Conservation (phyloP, 306 rosid species). For the Senna tora region DNA sequence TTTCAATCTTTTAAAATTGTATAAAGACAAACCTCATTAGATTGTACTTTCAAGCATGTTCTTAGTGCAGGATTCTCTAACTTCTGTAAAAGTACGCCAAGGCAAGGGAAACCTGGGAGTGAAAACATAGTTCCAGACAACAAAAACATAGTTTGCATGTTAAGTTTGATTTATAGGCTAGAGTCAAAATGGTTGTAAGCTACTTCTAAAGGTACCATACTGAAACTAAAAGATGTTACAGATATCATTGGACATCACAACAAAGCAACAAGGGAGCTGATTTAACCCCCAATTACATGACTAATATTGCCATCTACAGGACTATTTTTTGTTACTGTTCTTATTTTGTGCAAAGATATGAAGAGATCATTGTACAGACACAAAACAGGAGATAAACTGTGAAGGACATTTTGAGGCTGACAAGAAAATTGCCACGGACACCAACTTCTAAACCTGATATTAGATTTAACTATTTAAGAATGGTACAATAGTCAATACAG, state of each 20-base stretch:
- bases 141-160: constrained; percentile 18
- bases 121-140: constrained; percentile 32
- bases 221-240: constrained; percentile 25
- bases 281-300: constrained; percentile 5
- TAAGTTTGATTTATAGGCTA: constrained; percentile 31
- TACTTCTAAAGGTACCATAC: constrained; percentile 9
- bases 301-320: neutral
- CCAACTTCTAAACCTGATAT: constrained; percentile 21
- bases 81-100: constrained; percentile 94
- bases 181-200: constrained; percentile 23
- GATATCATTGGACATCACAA: constrained; percentile 8
- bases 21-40: constrained; percentile 73
- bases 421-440: constrained; percentile 13
- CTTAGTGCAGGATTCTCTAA: constrained; percentile 93
- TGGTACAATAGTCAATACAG: constrained; percentile 4
- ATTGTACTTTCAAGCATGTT: constrained; percentile 75
- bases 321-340: neutral
- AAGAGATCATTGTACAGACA: constrained; percentile 22
- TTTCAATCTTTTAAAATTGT: constrained; percentile 27
- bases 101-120: constrained; percentile 87
- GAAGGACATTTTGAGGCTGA: constrained; percentile 27
- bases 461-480: neutral
- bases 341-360: constrained; percentile 26
- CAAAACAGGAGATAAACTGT: constrained; percentile 10
- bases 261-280: constrained; percentile 13